Evolutionary conservation across 1,139 yeast species (phyloP), one percentile per base, ranked within the genome.

Genomic region (Kluyveromyces sp.): DNA sequence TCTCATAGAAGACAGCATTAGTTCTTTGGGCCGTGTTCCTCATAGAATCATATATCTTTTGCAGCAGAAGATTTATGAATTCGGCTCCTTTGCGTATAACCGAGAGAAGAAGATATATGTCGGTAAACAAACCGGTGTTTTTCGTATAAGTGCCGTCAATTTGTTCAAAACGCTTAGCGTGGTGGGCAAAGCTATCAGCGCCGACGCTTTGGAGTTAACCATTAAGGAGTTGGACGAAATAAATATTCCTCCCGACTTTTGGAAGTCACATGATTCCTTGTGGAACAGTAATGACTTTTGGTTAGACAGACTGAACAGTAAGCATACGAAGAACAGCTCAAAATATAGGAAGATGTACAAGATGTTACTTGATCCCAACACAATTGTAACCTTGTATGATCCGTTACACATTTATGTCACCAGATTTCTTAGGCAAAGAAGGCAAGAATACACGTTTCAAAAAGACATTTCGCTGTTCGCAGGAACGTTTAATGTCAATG

Each of bases 401-500:
- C 94, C 92, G 0, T 69, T 83, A 33, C 87, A 83, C 60, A 85
- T 80, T 47, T 80, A 74, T 55, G 78, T 83, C n/a, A 67, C 74
- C 4, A 66, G 66, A 28, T 80, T 78, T 49, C 58, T 83, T 42
- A 66, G 64, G n/a, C 72, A 72, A 47, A 61, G 75, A 20, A 60
- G 71, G 11, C 59, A 65, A 17, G 75, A 75, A 44, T 83, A 70
- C 53, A 72, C 78, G 2, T 73, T 75, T 7, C 66, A 66, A 32
- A 71, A 71, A 48, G 77, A 76, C 16, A 71, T 83, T 11, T 60
- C 65, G 1, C 68, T 83, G 2, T 81, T 74, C 61, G 67, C 86
- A 0, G 79, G 84, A 1, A 82, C 89, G 0, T 83, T 80, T 55
- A 83, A 83, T 53, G 83, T 82, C 16, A 80, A 82, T 60, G 92